Conservation (phyloP, 1,284 basidiomycete genomes). For the Earliella scabrosa region DNA sequence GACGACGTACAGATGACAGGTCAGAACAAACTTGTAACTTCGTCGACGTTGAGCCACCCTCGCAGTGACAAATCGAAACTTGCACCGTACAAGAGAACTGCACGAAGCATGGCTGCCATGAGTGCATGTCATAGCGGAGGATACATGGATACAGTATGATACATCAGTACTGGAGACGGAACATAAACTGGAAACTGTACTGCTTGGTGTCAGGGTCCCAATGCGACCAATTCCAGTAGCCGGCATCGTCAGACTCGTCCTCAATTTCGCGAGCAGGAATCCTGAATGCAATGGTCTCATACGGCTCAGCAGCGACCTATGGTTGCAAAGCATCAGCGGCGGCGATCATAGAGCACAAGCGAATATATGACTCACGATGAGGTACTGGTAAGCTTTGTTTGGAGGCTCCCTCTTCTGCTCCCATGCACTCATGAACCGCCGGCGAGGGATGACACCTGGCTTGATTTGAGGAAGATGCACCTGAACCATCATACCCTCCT, state of each 20-base stretch:
- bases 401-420: conserved; percentile 96
- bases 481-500: conserved; percentile 96
- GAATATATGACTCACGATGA: conserved; percentile 94
- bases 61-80: too few species aligned
- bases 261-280: conserved; percentile 98
- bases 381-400: conserved; percentile 96
- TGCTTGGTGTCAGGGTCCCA: conserved; percentile 98
- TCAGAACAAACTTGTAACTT: too few species aligned
- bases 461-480: conserved; percentile 96
- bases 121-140: background rate
- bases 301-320: conserved; percentile 97
- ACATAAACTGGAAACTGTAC: conserved; percentile 95
- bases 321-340: too few species aligned
- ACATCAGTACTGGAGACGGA: conserved; percentile 65
- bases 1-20: too few species aligned
- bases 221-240: conserved; percentile 94
- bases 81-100: too few species aligned
- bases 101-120: too few species aligned
- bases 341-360: too few species aligned
- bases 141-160: conserved; percentile 11
- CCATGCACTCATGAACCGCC: conserved; percentile 98
- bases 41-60: too few species aligned
- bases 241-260: conserved; percentile 88
- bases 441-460: conserved; percentile 80
- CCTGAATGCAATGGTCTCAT: conserved; percentile 98